Conservation (phyloP, 345 rosid genomes). For the Aegle marmelos region DNA sequence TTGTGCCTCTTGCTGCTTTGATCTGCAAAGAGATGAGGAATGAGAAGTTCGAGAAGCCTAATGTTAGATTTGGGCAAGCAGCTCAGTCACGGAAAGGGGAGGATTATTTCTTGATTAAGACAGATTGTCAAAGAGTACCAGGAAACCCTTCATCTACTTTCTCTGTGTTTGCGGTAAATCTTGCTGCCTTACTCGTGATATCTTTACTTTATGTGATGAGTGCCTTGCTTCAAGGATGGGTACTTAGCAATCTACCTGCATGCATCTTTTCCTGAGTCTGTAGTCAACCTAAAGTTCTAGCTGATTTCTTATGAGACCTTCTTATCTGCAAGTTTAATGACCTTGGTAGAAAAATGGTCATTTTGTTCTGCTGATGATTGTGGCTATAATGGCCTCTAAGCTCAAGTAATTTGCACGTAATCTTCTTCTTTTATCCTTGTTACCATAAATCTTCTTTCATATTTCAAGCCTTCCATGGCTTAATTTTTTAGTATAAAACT, state of each 20-base stretch:
- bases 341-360: not conserved
- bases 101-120: constrained; percentile 72
- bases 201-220: not conserved
- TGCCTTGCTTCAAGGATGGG: not conserved
- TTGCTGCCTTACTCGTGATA: not conserved
- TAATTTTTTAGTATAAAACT: not conserved
- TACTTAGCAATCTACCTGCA: not conserved
- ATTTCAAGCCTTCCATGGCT: not conserved
- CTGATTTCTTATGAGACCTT: not conserved
- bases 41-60: constrained; percentile 85
- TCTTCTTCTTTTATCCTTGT: not conserved
- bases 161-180: constrained; percentile 74
- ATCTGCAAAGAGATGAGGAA: constrained; percentile 58
- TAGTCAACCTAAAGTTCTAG: not conserved
- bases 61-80: constrained; percentile 58
- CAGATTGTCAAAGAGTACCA: constrained; percentile 61
- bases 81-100: constrained; percentile 91
- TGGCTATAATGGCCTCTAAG: not conserved
- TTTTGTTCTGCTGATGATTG: not conserved
- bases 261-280: not conserved
- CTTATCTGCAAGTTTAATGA: not conserved
- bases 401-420: not conserved
- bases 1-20: constrained; percentile 81
- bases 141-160: constrained; percentile 62
- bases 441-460: not conserved